Evolutionary conservation across 805 yeast species (phyloP).

Genomic region (Saturnispora gosingensis): DNA sequence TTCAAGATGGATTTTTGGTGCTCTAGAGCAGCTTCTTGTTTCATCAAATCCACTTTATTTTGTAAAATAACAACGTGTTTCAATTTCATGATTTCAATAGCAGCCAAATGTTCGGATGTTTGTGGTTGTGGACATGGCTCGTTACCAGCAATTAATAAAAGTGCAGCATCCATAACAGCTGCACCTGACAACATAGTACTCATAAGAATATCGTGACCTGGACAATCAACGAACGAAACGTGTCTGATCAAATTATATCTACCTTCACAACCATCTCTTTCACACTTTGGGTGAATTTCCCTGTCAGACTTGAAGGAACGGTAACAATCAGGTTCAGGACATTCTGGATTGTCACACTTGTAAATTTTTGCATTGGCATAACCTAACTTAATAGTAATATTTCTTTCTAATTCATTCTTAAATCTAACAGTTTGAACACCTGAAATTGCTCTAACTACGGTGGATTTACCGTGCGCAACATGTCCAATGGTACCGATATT

Average conservation of each 20-base stretch:
- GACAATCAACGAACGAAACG: slow-evolving; percentile 98
- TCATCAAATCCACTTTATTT: slow-evolving; percentile 97
- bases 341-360: slow-evolving; percentile 74
- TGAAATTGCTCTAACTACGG: slow-evolving; percentile 95
- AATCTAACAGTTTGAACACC: slow-evolving; percentile 99
- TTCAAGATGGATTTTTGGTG: slow-evolving; percentile 88
- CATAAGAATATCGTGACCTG: slow-evolving; percentile 99
- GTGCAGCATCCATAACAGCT: slow-evolving; percentile 99
- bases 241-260: slow-evolving; percentile 89
- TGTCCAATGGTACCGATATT: slow-evolving; percentile 99
- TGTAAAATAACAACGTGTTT: slow-evolving; percentile 93
- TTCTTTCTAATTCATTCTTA: slow-evolving; percentile 98
- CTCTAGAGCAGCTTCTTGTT: slow-evolving; percentile 92
- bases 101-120: slow-evolving; percentile 98
- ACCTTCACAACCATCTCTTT: slow-evolving; percentile 79
- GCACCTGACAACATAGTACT: slow-evolving; percentile 99
- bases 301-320: slow-evolving; percentile 89
- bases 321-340: slow-evolving; percentile 94
- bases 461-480: slow-evolving; percentile 98
- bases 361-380: slow-evolving; percentile 98
- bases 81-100: slow-evolving; percentile 97
- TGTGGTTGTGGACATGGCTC: slow-evolving; percentile 99
- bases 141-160: slow-evolving; percentile 92
- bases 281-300: slow-evolving; percentile 90
- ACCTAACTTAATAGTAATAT: slow-evolving; percentile 96